phyloP scores from a whole-genome alignment of 2,329 filamentous ascomycete species.

The Penicillium hordei region DNA sequence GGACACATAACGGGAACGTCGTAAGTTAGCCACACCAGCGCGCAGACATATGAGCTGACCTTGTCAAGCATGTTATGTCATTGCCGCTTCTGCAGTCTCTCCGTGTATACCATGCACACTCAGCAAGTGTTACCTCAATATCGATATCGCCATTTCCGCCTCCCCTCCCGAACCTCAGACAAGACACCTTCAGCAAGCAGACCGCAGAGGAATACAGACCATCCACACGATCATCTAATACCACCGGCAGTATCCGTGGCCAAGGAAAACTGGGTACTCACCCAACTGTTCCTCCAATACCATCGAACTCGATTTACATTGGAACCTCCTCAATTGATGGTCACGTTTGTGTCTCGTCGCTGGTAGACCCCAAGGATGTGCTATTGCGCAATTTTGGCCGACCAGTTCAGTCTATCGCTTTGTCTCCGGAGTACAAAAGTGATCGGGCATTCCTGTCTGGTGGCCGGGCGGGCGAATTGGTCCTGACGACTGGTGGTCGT shows the following conservation, averaged over 20 bases:
- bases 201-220: conserved; percentile 30
- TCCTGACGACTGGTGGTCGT: conserved; percentile 79
- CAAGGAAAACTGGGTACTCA: conserved; percentile 26
- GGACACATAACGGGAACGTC: conserved; percentile 95
- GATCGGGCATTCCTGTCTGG: conserved; percentile 90
- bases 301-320: conserved; percentile 89
- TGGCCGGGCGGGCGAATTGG: conserved; percentile 80
- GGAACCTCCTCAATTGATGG: conserved; percentile 94
- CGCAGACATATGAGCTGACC: conserved; percentile 17
- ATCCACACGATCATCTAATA: conserved; percentile 28
- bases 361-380: conserved; percentile 86
- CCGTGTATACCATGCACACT: conserved; percentile 87
- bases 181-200: conserved; percentile 38
- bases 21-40: conserved; percentile 53
- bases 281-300: conserved; percentile 62
- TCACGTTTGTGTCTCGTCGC: conserved; percentile 85
- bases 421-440: conserved; percentile 92
- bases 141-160: conserved; percentile 86
- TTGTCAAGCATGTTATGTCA: conserved; percentile 73
- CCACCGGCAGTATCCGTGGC: conserved; percentile 34
- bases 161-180: conserved; percentile 49
- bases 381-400: conserved; percentile 89
- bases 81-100: conserved; percentile 78
- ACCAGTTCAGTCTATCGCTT: conserved; percentile 83
- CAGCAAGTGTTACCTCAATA: conserved; percentile 83